Evolutionary conservation across 805 yeast species (phyloP).

Genomic region (Candida berthetii): DNA sequence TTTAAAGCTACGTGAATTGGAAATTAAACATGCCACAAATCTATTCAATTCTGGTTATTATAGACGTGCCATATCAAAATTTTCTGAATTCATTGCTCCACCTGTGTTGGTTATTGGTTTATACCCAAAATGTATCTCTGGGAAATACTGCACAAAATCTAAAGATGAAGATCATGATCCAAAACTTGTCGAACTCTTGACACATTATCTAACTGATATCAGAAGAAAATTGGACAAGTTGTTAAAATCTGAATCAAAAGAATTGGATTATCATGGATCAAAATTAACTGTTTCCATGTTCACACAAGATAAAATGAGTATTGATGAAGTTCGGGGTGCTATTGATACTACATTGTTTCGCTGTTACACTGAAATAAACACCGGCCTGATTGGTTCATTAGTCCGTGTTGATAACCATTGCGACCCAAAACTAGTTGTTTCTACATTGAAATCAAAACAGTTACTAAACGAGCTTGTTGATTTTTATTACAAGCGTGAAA

Average conservation of each 20-base stretch:
- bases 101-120: slow-evolving; percentile 45
- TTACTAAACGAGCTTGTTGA: slow-evolving; percentile 68
- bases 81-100: slow-evolving; percentile 51
- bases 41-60: slow-evolving; percentile 24
- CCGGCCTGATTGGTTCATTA: slow-evolving; percentile 76
- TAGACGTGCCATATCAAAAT: slow-evolving; percentile 32
- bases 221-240: slow-evolving; percentile 36
- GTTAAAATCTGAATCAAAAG: slow-evolving; percentile 8
- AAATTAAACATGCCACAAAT: slow-evolving; percentile 31
- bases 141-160: slow-evolving; percentile 5
- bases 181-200: slow-evolving; percentile 23
- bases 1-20: slow-evolving; percentile 34
- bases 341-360: slow-evolving; percentile 78
- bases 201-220: slow-evolving; percentile 39
- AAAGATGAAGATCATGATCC: neutral
- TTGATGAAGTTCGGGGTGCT: slow-evolving; percentile 33
- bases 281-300: slow-evolving; percentile 8
- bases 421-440: slow-evolving; percentile 54
- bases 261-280: slow-evolving; percentile 12
- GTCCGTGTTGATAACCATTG: slow-evolving; percentile 73
- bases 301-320: slow-evolving; percentile 9
- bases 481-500: slow-evolving; percentile 57
- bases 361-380: slow-evolving; percentile 64
- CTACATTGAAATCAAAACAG: slow-evolving; percentile 38
- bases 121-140: slow-evolving; percentile 33